Conservation (phyloP, 2,329 filamentous ascomycete genomes). For the Mycosphaerella sp. region DNA sequence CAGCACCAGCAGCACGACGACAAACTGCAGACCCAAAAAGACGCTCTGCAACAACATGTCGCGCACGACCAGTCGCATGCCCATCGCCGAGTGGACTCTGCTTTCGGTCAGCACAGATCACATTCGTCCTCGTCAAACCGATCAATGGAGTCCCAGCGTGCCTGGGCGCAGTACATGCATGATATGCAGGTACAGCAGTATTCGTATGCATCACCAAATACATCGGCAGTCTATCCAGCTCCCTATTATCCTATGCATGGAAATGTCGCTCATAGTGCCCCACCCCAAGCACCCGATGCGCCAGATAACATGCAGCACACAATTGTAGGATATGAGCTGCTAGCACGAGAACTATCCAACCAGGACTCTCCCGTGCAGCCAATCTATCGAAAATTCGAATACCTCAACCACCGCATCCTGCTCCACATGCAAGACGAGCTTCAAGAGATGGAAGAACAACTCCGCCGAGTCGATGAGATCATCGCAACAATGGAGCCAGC, state of each 20-base stretch:
- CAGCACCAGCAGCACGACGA: conserved; percentile 16
- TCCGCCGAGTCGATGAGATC: conserved; percentile 61
- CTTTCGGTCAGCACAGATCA: conserved; percentile 26
- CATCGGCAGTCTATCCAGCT: conserved; percentile 8
- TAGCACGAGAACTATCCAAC: conserved; percentile 51
- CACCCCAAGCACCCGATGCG: conserved; percentile 28
- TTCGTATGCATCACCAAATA: conserved; percentile 21
- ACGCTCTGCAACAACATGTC: conserved; percentile 24
- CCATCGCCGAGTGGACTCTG: conserved; percentile 20
- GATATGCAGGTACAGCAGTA: conserved; percentile 28
- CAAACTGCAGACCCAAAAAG: conserved; percentile 22
- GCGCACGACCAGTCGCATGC: conserved; percentile 21
- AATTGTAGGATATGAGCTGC: conserved; percentile 54
- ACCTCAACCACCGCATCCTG: conserved; percentile 73
- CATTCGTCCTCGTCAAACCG: conserved; percentile 24
- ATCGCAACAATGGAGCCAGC: conserved; percentile 39
- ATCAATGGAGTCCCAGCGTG: conserved; percentile 19
- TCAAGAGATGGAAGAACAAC: conserved; percentile 69
- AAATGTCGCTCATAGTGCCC: conserved; percentile 16
- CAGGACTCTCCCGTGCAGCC: conserved; percentile 39
- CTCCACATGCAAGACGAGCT: conserved; percentile 83
- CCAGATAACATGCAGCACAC: conserved; percentile 30
- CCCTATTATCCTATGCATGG: conserved; percentile 15
- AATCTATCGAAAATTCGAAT: conserved; percentile 76
- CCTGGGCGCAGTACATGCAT: conserved; percentile 25